phyloP scores from a whole-genome alignment of 495 filamentous ascomycete species.

The Friedmanniomyces simplex region DNA sequence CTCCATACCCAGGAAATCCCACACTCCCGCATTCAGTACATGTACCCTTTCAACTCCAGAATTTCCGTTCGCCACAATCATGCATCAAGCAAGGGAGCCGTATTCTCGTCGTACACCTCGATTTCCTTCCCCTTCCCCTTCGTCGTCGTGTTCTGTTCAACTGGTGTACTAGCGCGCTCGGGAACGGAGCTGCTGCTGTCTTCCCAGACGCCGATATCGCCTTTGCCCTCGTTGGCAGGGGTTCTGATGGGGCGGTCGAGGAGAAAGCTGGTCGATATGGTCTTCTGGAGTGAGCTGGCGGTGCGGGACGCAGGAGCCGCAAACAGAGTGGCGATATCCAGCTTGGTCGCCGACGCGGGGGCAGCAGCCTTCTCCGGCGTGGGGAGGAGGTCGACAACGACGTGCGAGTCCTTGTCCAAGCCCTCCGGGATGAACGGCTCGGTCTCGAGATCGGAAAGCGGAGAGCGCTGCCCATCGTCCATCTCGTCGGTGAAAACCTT shows the following conservation, averaged over 20 bases:
- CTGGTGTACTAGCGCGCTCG: neutral
- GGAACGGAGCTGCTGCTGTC: neutral
- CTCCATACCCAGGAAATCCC: no score
- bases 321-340: constrained; percentile 3
- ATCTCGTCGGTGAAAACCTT: constrained; percentile 10
- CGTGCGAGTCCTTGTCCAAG: constrained; percentile 11
- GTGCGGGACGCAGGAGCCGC: neutral
- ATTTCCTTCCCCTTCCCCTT: neutral
- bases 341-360: neutral
- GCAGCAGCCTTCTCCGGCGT: constrained; percentile 7
- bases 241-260: neutral
- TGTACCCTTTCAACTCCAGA: no score
- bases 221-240: constrained; percentile 8
- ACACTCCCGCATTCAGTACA: no score
- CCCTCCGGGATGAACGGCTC: constrained; percentile 22
- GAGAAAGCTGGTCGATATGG: neutral
- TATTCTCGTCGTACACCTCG: constrained; percentile 10
- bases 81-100: neutral
- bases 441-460: constrained; percentile 19
- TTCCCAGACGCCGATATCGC: constrained; percentile 17
- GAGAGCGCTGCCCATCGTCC: constrained; percentile 17
- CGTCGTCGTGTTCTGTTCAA: neutral
- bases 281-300: neutral
- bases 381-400: constrained; percentile 5
- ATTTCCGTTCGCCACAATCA: neutral